Base-by-base conservation (phyloP, 2,329 filamentous ascomycete genomes). In the Paraphaeosphaeria minitans region DNA sequence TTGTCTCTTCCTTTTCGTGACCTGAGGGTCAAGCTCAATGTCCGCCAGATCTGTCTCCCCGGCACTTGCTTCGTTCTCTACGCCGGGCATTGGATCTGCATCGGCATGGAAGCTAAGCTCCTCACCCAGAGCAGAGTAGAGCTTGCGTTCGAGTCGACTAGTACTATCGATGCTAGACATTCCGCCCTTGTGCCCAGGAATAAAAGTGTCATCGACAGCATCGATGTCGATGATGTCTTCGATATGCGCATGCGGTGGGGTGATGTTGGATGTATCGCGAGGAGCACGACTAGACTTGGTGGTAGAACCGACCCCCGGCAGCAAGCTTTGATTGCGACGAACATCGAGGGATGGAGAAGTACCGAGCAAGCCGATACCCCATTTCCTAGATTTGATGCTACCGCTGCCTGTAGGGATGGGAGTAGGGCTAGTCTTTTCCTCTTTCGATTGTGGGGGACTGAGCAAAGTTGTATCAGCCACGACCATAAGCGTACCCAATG, bases 121-220 rank as follows among this genome's bases (percentile, higher is more conserved):
- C 5, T 74, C 72, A 1, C 72, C 72, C 7, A 76, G 55, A 14
- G 73, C 73, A 60, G 65, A 72, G 52, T 64, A 74, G 2, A 74
- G 58, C 41, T 72, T 63, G 41, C 61, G 57, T 63, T 75, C 73
- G 0, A 75, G 49, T 19, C 66, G 66, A 4, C 55, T 62, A 0
- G 69, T 71, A 50, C 71, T 73, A 39, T 73, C 72, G 31, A 72
- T 62, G 55, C 68, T 71, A n/a, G 67, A 69, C 57, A 67, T 65
- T 1, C 62, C 63, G 24, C 64, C 55, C 29, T 66, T 69, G 54
- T 74, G 72, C 12, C 57, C 59, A 12, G 66, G 58, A n/a, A 66
- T 61, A 53, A 65, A 67, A 8, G 37, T n/a, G 19, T 35, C 33
- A 22, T 69, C 66, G n/a, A 68, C 62, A 9, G 63, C 63, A 13